A percentile compares a stretch with the other conserved stretches of the same genome.
phyloP scores from a whole-genome alignment of 176 grass and related monocot species.

The Poa pratensis region DNA sequence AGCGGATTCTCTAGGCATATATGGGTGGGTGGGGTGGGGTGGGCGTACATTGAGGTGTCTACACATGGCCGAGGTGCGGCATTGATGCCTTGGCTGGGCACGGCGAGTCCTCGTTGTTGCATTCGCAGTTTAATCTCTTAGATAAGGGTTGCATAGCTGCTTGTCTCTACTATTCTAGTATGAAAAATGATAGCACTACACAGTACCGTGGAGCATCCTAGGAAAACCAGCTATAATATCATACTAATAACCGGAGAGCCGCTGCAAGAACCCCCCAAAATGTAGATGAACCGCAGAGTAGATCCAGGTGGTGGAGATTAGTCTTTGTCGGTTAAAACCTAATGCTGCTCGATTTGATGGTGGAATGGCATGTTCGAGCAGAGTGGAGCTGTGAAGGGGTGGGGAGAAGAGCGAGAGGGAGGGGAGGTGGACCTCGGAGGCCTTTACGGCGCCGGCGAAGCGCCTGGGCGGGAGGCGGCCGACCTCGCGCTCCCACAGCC shows the following conservation, averaged over 20 bases:
- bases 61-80: neutral
- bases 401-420: neutral
- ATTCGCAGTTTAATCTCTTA: neutral
- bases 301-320: neutral
- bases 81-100: neutral
- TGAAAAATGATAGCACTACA: too few species aligned
- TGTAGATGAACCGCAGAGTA: neutral
- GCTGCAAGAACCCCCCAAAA: neutral
- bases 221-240: too few species aligned
- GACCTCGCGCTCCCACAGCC: conserved; percentile 56
- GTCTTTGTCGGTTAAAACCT: neutral
- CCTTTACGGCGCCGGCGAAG: conserved; percentile 49
- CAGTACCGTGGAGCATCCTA: too few species aligned
- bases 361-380: neutral
- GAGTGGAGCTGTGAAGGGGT: neutral
- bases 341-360: neutral
- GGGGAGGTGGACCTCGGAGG: conserved; percentile 50
- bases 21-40: neutral
- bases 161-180: neutral
- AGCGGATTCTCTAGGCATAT: neutral
- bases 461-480: conserved; percentile 41
- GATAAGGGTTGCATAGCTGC: neutral
- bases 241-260: too few species aligned
- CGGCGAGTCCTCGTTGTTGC: too few species aligned
- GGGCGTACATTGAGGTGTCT: neutral